Evolutionary conservation across 306 rosid species (phyloP).

Genomic region (Cercis canadensis): DNA sequence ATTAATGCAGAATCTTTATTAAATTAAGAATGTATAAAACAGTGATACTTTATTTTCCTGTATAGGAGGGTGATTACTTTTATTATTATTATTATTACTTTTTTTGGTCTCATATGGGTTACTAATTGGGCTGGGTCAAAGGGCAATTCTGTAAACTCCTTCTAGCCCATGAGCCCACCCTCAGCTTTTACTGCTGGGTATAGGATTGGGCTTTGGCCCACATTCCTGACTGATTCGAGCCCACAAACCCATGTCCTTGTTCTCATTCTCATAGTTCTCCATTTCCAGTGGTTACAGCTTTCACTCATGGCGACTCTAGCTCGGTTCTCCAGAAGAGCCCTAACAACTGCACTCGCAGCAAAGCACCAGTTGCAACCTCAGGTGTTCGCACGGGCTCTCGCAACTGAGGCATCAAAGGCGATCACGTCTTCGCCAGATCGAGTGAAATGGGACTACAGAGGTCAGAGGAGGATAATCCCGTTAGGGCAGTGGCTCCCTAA

Average conservation of each 20-base stretch:
- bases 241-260: constrained; percentile 1
- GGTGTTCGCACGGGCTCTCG: constrained; percentile 48
- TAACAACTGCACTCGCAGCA: constrained; percentile 44
- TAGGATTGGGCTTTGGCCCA: not conserved
- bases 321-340: constrained; percentile 73
- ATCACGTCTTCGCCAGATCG: constrained; percentile 75
- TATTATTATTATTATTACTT: too few species aligned
- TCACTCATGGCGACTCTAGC: constrained; percentile 68
- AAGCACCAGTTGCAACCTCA: constrained; percentile 35
- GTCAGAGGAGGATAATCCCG: constrained; percentile 89
- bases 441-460: constrained; percentile 97
- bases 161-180: too few species aligned
- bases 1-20: too few species aligned
- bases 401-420: constrained; percentile 62
- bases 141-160: too few species aligned
- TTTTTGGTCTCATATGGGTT: too few species aligned
- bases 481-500: constrained; percentile 96
- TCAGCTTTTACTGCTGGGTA: too few species aligned
- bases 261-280: constrained; percentile 3
- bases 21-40: too few species aligned
- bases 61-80: too few species aligned
- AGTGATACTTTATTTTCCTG: too few species aligned
- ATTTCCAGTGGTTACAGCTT: not conserved
- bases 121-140: too few species aligned
- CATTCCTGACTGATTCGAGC: not conserved